Evolutionary conservation across 768 basidiomycete species (phyloP).

Genomic region (Paxillus ammoniavirescens): DNA sequence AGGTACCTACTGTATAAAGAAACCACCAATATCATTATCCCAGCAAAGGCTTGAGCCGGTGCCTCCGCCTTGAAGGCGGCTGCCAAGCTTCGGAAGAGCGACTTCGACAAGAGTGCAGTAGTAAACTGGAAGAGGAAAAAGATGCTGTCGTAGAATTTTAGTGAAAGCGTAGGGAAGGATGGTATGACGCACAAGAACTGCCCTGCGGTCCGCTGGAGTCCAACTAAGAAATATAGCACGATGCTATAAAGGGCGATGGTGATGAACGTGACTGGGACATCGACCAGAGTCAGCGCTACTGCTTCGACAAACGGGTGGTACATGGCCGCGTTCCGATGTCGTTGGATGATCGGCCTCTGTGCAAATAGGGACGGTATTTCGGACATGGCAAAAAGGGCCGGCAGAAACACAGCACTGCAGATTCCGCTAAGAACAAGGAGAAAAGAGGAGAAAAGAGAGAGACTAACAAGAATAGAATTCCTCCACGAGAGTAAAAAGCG

Average conservation of each 20-base stretch:
- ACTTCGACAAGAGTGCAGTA: slow-evolving; percentile 66
- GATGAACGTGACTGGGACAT: slow-evolving; percentile 41
- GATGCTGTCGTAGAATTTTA: slow-evolving; percentile 36
- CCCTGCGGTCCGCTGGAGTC: slow-evolving; percentile 48
- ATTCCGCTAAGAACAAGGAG: neutral
- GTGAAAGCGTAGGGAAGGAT: slow-evolving; percentile 6
- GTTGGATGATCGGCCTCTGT: slow-evolving; percentile 43
- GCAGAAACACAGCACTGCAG: slow-evolving; percentile 53
- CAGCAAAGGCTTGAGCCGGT: slow-evolving; percentile 61
- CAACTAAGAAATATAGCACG: slow-evolving; percentile 60
- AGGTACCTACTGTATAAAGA: slow-evolving; percentile 41
- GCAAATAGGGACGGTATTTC: slow-evolving; percentile 51
- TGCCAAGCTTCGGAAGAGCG: slow-evolving; percentile 69
- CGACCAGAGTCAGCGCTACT: slow-evolving; percentile 46
- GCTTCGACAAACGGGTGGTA: slow-evolving; percentile 50
- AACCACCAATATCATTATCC: slow-evolving; percentile 50
- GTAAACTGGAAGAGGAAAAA: slow-evolving; percentile 58
- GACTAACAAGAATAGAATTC: slow-evolving; percentile 77
- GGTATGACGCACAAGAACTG: slow-evolving; percentile 62
- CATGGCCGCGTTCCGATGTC: slow-evolving; percentile 46
- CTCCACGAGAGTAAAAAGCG: slow-evolving; percentile 60
- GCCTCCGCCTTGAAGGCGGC: slow-evolving; percentile 58
- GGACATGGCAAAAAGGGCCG: slow-evolving; percentile 58
- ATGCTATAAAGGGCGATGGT: slow-evolving; percentile 36
- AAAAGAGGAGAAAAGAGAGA: fast-evolving